Conservation (phyloP, 805 yeast genomes). For the Cyberlindnera subsufficiens region DNA sequence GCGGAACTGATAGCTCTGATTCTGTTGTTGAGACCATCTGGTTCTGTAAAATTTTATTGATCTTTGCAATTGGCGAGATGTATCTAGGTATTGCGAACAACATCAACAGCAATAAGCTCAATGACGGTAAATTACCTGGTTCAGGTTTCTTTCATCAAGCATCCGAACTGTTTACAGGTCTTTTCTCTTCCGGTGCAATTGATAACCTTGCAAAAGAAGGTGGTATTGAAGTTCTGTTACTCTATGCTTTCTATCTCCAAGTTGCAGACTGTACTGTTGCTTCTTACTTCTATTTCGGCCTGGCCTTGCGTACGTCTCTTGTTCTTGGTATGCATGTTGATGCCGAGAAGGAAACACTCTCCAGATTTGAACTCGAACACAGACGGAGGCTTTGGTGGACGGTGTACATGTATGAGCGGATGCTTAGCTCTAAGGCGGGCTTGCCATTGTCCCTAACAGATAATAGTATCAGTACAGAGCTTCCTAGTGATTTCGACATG, state of each 20-base stretch:
- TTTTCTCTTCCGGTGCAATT: conserved; percentile 74
- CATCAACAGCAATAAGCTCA: conserved; percentile 39
- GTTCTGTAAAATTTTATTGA: conserved; percentile 69
- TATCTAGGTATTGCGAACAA: conserved; percentile 71
- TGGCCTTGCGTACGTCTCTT: conserved; percentile 66
- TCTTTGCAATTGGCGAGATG: conserved; percentile 80
- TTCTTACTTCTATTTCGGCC: conserved; percentile 73
- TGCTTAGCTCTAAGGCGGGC: conserved; percentile 80
- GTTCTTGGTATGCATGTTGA: conserved; percentile 80
- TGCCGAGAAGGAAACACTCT: conserved; percentile 62
- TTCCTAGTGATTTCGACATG: conserved; percentile 70
- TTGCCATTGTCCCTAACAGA: conserved; percentile 74
- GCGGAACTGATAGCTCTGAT: conserved; percentile 32
- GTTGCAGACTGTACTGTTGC: conserved; percentile 83
- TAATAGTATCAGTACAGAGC: conserved; percentile 71
- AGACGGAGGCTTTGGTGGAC: conserved; percentile 86
- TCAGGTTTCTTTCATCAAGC: conserved; percentile 75
- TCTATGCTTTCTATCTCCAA: conserved; percentile 75
- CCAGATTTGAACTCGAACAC: conserved; percentile 71
- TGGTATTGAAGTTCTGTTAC: conserved; percentile 67
- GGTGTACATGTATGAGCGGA: conserved; percentile 74
- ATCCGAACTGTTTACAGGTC: conserved; percentile 67
- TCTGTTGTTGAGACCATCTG: conserved; percentile 70
- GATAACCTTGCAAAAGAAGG: conserved; percentile 76
- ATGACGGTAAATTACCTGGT: conserved; percentile 58